phyloP scores from a whole-genome alignment of 2,329 filamentous ascomycete species.

The Fusarium staphyleae region DNA sequence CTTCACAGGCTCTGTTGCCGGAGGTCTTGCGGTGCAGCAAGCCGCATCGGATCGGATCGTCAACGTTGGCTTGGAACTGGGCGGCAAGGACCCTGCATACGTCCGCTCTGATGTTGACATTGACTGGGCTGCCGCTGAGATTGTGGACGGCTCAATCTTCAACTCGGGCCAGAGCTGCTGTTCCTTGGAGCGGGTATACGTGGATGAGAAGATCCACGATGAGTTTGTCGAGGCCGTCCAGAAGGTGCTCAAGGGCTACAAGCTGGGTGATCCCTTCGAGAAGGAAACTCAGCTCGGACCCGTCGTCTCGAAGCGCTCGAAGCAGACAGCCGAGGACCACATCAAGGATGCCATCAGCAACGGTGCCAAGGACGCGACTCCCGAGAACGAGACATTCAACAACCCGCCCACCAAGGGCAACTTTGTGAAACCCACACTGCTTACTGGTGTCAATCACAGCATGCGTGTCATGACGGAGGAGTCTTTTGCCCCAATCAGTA shows the following conservation, averaged over 20 bases:
- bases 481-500: conserved; percentile 72
- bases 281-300: conserved; percentile 84
- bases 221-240: conserved; percentile 80
- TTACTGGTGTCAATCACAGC: conserved; percentile 78
- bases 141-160: conserved; percentile 95
- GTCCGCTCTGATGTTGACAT: conserved; percentile 85
- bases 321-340: conserved; percentile 77
- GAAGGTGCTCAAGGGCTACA: conserved; percentile 81
- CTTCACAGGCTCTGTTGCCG: conserved; percentile 92
- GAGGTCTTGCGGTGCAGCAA: conserved; percentile 84
- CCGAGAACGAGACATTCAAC: conserved; percentile 78
- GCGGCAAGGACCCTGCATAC: conserved; percentile 95
- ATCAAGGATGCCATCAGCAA: conserved; percentile 83
- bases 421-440: conserved; percentile 84
- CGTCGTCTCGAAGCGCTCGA: conserved; percentile 82
- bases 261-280: conserved; percentile 86
- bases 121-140: conserved; percentile 90
- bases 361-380: conserved; percentile 85
- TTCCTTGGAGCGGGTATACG: conserved; percentile 89
- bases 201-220: conserved; percentile 84
- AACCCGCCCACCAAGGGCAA: conserved; percentile 80
- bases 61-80: conserved; percentile 87
- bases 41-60: conserved; percentile 85
- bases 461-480: conserved; percentile 94
- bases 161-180: conserved; percentile 99